These are phyloP conservation scores for Boletus rubropictus DNA, from an alignment of 768 basidiomycete species.

Conservation along the genomic window DNA sequence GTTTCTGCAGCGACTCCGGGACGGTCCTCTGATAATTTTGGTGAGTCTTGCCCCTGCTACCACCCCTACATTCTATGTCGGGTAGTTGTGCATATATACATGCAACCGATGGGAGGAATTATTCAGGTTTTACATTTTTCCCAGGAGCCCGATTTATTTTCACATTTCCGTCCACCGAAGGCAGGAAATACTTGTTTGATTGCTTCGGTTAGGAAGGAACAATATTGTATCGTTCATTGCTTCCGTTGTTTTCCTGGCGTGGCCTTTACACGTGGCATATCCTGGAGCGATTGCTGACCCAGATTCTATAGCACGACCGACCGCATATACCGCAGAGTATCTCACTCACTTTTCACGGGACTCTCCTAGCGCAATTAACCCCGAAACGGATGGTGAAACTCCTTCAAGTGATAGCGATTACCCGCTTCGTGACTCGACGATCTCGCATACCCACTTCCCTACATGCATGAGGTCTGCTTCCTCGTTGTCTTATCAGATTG, in stretches of 20 bases:
- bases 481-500: not conserved
- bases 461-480: not conserved
- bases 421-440: not conserved
- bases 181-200: not conserved
- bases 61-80: not conserved
- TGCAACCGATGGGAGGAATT: not conserved
- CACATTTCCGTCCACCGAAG: not conserved
- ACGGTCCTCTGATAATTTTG: not conserved
- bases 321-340: conserved; percentile 1
- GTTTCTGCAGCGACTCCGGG: conserved; percentile 2
- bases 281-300: conserved; percentile 4
- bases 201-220: not conserved
- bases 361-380: not conserved
- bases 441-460: not conserved
- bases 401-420: not conserved
- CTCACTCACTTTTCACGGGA: not conserved
- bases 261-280: not conserved
- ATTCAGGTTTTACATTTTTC: not conserved
- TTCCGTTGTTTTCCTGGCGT: not conserved
- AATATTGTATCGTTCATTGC: not conserved
- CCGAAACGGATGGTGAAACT: not conserved
- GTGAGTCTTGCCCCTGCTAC: conserved; percentile 6
- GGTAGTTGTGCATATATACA: not conserved
- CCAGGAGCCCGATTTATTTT: too few species aligned
- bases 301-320: conserved; percentile 3